Percentiles rank a stretch among this genome's conserved stretches.
phyloP scores from a whole-genome alignment of 2,329 filamentous ascomycete species.

The Fusarium concolor region DNA sequence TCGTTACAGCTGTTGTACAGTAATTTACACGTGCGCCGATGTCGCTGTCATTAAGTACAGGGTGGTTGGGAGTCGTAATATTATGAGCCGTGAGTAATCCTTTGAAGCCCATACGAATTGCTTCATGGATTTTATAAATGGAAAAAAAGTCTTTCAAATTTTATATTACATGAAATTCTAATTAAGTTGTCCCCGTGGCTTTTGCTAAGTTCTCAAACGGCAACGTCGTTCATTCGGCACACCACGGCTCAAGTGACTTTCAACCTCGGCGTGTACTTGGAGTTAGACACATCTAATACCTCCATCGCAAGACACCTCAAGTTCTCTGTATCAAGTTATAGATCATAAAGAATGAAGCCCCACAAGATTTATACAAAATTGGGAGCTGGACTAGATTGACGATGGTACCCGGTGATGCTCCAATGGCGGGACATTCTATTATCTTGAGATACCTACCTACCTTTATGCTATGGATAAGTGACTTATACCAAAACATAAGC shows the following conservation, averaged over 20 bases:
- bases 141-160: not conserved
- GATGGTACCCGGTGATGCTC: too few species aligned
- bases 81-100: not conserved
- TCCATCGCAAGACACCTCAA: not conserved
- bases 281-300: not conserved
- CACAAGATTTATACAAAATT: too few species aligned
- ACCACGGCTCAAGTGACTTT: constrained; percentile 5
- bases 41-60: constrained; percentile 34
- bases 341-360: too few species aligned
- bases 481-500: too few species aligned
- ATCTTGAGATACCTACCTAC: too few species aligned
- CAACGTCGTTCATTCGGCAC: constrained; percentile 7
- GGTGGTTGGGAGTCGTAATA: not conserved
- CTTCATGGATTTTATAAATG: not conserved
- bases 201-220: not conserved
- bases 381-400: too few species aligned
- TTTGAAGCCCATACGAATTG: not conserved
- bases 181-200: not conserved
- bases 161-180: not conserved
- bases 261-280: not conserved
- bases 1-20: constrained; percentile 16
- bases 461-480: too few species aligned
- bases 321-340: too few species aligned
- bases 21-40: constrained; percentile 40
- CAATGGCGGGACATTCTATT: too few species aligned